Conservation (phyloP, 2,329 filamentous ascomycete species). For the Verticillium klebahnii region DNA sequence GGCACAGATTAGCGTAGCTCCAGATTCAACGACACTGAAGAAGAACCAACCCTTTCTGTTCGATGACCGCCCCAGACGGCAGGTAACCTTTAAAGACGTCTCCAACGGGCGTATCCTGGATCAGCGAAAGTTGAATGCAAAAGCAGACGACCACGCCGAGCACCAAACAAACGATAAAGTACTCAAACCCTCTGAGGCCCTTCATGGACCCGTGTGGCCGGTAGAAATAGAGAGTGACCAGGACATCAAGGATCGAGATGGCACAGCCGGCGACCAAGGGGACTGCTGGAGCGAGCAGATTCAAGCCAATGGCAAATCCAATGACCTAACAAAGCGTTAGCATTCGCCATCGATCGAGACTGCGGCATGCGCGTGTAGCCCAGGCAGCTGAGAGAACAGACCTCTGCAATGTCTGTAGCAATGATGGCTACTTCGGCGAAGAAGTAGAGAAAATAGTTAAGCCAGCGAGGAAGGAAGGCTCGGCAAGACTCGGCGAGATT, state of each 20-base stretch:
- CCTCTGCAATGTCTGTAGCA: constrained; percentile 67
- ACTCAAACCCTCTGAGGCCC: constrained; percentile 58
- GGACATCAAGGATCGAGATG: constrained; percentile 63
- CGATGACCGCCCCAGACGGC: constrained; percentile 53
- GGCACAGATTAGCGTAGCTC: constrained; percentile 3
- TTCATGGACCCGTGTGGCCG: constrained; percentile 53
- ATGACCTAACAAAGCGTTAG: constrained; percentile 45
- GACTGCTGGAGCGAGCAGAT: constrained; percentile 58
- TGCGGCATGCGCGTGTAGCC: too few species aligned
- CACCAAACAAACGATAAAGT: constrained; percentile 58
- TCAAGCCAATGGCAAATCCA: constrained; percentile 65
- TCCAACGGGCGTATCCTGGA: constrained; percentile 48
- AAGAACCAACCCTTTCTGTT: constrained; percentile 41
- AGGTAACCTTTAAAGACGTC: constrained; percentile 63
- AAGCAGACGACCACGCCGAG: constrained; percentile 68
- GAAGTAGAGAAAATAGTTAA: constrained; percentile 57
- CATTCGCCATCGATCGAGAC: background rate
- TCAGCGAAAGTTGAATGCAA: constrained; percentile 62
- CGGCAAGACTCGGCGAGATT: constrained; percentile 64
- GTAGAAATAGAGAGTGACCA: constrained; percentile 65
- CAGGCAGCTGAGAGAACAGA: constrained; percentile 18
- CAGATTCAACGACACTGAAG: background rate
- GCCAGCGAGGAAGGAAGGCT: constrained; percentile 60
- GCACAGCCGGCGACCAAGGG: constrained; percentile 65
- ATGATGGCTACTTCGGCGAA: constrained; percentile 65